These are phyloP conservation scores for Pholiota adiposa DNA, from an alignment of 1,284 basidiomycete species.

Conservation along the genomic window DNA sequence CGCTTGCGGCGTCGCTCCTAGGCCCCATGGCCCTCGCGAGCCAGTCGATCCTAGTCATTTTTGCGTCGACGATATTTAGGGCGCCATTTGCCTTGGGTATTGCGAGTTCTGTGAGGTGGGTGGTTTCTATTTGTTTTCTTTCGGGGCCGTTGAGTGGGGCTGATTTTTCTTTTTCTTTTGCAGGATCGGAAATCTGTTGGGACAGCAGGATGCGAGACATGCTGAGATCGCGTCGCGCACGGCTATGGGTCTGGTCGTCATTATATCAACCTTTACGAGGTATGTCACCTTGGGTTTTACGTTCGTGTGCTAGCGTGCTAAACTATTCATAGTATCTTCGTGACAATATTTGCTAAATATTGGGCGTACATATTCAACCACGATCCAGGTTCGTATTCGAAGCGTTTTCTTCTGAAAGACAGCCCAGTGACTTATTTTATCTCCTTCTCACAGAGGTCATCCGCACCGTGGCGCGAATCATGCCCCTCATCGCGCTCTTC, in stretches of 20 bases:
- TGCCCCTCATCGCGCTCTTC: slow-evolving; percentile 78
- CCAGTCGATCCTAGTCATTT: slow-evolving; percentile 75
- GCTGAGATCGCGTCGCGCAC: slow-evolving; percentile 67
- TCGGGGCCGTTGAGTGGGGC: background rate
- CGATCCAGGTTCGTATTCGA: slow-evolving; percentile 63
- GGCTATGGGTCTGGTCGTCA: slow-evolving; percentile 60
- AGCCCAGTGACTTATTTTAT: no score
- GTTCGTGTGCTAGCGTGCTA: background rate
- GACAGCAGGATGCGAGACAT: slow-evolving; percentile 68
- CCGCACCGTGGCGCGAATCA: slow-evolving; percentile 64
- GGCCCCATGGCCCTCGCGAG: slow-evolving; percentile 67
- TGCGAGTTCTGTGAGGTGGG: slow-evolving; percentile 80
- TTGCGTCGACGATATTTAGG: slow-evolving; percentile 79
- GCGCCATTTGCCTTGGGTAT: slow-evolving; percentile 81
- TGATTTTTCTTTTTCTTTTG: background rate
- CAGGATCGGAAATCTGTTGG: slow-evolving; percentile 82
- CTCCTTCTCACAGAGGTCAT: slow-evolving; percentile 60
- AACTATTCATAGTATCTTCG: slow-evolving; percentile 56
- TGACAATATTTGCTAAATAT: slow-evolving; percentile 68
- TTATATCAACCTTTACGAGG: slow-evolving; percentile 65
- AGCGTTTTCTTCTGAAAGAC: no score
- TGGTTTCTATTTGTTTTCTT: slow-evolving; percentile 3
- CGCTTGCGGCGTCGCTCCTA: slow-evolving; percentile 55
- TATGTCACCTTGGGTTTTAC: slow-evolving; percentile 29
- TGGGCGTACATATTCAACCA: slow-evolving; percentile 88